Evolutionary conservation across 805 yeast genomes (phyloP).

Genomic region (Metschnikowia similis): DNA sequence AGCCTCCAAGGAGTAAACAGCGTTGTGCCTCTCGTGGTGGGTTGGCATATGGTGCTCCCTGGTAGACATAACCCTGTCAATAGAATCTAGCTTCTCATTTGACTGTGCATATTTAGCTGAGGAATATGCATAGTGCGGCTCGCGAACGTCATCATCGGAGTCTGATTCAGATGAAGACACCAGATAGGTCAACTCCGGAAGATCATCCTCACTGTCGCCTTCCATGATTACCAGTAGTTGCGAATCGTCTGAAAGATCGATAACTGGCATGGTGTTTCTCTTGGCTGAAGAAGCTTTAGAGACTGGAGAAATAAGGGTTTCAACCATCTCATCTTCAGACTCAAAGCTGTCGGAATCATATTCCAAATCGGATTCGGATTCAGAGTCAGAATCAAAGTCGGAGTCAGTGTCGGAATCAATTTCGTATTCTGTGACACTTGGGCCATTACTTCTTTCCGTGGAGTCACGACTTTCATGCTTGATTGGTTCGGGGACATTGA

Average conservation of each 20-base stretch:
- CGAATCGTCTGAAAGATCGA: conserved; percentile 11
- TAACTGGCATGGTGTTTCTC: conserved; percentile 10
- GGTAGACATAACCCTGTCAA: background rate
- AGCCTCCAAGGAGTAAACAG: conserved; percentile 38
- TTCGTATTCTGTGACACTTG: conserved; percentile 38
- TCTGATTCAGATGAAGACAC: conserved; percentile 16
- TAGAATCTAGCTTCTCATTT: background rate
- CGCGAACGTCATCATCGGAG: conserved; percentile 11
- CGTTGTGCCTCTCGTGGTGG: conserved; percentile 26
- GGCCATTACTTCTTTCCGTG: conserved; percentile 18
- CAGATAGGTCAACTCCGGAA: conserved; percentile 16
- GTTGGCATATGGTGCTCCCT: background rate
- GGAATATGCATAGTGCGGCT: conserved; percentile 9
- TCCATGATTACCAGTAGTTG: conserved; percentile 14
- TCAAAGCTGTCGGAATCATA: conserved; percentile 24
- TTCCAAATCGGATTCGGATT: conserved; percentile 15
- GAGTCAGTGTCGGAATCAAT: conserved; percentile 29
- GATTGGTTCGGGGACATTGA: conserved; percentile 15
- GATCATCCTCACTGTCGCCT: conserved; percentile 9
- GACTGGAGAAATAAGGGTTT: background rate
- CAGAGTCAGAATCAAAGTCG: conserved; percentile 24
- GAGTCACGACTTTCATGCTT: conserved; percentile 5
- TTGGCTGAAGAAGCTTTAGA: background rate
- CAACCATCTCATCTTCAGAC: conserved; percentile 23
- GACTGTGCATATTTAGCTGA: conserved; percentile 6